A percentile compares a stretch with the other conserved stretches of the same genome.
phyloP scores from a whole-genome alignment of 345 rosid species.

The Syzygium grande region DNA sequence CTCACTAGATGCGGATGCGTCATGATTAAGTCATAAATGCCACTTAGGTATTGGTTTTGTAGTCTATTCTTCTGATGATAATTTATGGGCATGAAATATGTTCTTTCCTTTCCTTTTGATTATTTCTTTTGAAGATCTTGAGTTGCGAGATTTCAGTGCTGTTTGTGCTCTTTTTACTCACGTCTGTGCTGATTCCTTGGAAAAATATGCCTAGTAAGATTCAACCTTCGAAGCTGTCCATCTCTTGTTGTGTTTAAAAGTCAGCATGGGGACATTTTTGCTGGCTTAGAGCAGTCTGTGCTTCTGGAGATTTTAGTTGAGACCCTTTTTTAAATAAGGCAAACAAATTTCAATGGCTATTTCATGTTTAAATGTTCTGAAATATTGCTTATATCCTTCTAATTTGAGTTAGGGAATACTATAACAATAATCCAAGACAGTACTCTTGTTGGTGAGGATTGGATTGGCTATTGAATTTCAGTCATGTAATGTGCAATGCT shows the following conservation, averaged over 20 bases:
- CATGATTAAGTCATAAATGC: neutral
- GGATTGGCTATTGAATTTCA: neutral
- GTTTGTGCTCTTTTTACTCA: neutral
- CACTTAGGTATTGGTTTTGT: neutral
- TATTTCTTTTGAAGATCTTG: neutral
- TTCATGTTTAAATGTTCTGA: neutral
- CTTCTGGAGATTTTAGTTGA: neutral
- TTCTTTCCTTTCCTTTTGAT: neutral
- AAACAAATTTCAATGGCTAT: neutral
- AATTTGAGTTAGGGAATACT: rapidly evolving
- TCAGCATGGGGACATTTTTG: neutral
- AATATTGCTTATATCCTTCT: neutral
- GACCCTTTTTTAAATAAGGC: neutral
- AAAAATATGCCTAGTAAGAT: neutral
- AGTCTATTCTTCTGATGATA: neutral
- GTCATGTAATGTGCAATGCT: neutral
- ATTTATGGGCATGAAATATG: neutral
- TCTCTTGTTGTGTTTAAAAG: neutral
- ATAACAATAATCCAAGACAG: neutral
- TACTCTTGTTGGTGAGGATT: neutral
- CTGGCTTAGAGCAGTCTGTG: neutral
- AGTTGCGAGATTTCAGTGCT: neutral
- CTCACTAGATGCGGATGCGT: neutral
- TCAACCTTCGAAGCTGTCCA: neutral
- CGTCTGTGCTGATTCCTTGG: neutral